Evolutionary conservation across 805 yeast species (phyloP).

Genomic region (Saccharomycopsis guyanensis): DNA sequence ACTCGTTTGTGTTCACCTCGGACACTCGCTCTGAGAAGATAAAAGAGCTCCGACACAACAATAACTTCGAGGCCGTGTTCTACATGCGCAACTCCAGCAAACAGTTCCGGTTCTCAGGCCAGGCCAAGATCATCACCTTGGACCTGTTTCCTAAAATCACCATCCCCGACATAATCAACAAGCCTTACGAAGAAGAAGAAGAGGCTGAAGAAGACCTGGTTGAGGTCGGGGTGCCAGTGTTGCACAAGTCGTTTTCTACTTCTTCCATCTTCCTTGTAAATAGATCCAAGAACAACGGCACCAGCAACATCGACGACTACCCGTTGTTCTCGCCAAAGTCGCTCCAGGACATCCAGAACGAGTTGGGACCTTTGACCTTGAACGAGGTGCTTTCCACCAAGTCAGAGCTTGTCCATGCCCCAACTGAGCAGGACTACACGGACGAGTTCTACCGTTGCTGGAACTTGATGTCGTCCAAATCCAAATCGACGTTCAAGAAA

Average conservation of each 20-base stretch:
- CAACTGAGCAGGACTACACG: slow-evolving; percentile 59
- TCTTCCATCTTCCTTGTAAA: slow-evolving; percentile 6
- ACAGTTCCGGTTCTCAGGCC: slow-evolving; percentile 70
- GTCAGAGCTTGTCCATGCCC: slow-evolving; percentile 31
- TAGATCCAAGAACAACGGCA: not conserved
- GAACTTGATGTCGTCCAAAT: slow-evolving; percentile 46
- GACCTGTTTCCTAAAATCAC: slow-evolving; percentile 20
- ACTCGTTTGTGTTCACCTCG: slow-evolving; percentile 60
- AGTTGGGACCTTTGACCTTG: slow-evolving; percentile 4
- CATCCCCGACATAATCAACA: slow-evolving; percentile 29
- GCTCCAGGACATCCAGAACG: slow-evolving; percentile 9
- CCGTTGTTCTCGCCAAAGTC: slow-evolving; percentile 18
- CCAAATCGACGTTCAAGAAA: slow-evolving; percentile 61
- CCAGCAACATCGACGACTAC: slow-evolving; percentile 1
- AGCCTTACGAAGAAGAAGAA: slow-evolving; percentile 17
- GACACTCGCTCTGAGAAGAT: slow-evolving; percentile 65
- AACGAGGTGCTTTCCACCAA: slow-evolving; percentile 15
- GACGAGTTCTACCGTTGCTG: slow-evolving; percentile 57
- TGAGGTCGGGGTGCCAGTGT: slow-evolving; percentile 6
- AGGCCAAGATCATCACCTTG: slow-evolving; percentile 40
- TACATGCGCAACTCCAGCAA: slow-evolving; percentile 54
- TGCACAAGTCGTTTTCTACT: slow-evolving; percentile 7
- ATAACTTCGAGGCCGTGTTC: slow-evolving; percentile 68
- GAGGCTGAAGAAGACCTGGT: slow-evolving; percentile 13
- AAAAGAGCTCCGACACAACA: slow-evolving; percentile 41